Percentiles rank a stretch among this genome's conserved stretches.
These are phyloP conservation scores for Trametes polyzona DNA, from an alignment of 1,284 basidiomycete genomes.

Conservation along the genomic window DNA sequence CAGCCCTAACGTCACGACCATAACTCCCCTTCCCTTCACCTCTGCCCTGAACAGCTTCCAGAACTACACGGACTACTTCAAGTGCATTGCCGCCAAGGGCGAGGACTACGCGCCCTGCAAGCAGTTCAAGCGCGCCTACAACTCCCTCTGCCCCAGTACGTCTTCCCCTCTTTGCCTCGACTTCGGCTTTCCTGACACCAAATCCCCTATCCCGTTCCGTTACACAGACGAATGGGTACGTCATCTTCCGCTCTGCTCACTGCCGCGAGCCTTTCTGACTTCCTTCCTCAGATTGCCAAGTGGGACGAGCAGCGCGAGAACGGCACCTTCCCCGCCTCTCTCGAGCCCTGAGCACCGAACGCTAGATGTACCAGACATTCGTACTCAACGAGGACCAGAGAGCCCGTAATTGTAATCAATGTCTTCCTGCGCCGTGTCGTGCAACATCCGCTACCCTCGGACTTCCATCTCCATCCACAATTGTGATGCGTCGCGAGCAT, in stretches of 20 bases:
- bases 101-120: slow-evolving; percentile 98
- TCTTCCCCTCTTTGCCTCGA: slow-evolving; percentile 38
- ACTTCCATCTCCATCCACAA: not conserved
- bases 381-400: not conserved
- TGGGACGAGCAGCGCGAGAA: slow-evolving; percentile 94
- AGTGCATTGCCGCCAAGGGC: slow-evolving; percentile 96
- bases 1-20: not conserved
- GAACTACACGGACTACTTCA: slow-evolving; percentile 98
- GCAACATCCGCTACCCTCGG: not conserved
- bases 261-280: slow-evolving; percentile 4
- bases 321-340: slow-evolving; percentile 89
- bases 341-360: slow-evolving; percentile 64
- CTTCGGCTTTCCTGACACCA: slow-evolving; percentile 8
- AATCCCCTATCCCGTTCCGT: not conserved
- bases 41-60: slow-evolving; percentile 69
- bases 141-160: slow-evolving; percentile 97
- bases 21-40: not conserved
- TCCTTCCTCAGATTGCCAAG: slow-evolving; percentile 64
- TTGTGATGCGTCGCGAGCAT: too few species aligned
- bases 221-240: slow-evolving; percentile 60
- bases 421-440: not conserved
- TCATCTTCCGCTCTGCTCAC: slow-evolving; percentile 5
- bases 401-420: slow-evolving; percentile 6
- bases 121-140: slow-evolving; percentile 97
- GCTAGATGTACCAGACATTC: slow-evolving; percentile 10